Evolutionary conservation across 2,329 filamentous ascomycete genomes (phyloP), one percentile per base, ranked within the genome.

Genomic region (Lomentospora prolificans): DNA sequence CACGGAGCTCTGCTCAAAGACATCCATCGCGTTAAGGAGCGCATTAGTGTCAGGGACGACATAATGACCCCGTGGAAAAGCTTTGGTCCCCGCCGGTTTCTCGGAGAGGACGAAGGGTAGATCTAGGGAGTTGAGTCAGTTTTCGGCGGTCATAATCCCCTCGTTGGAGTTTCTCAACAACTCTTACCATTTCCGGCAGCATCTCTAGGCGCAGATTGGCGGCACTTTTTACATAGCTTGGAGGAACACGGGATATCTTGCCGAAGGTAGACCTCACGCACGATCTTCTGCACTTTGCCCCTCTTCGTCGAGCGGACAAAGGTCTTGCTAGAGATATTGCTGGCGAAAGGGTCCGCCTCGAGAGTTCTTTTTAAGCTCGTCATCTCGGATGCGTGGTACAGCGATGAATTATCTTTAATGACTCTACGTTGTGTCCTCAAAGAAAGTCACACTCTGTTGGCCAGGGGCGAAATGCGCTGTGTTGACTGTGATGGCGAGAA

Each of bases 201-300:
- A 74, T 94, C 89, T 60, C 82, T 78, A 1, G 90, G 91, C 2
- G 90, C 89, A 61, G 75, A 81, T 50, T 83, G 77, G 48, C 88
- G 77, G 69, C 94, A 99, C 65, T 72, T 73, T 59, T 80, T 79
- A 75, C 94, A 99, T 48, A 99, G 76, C 70, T 86, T 87, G 25
- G 92, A 97, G 31, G 92, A 96, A 75, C 94, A 99, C 52, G 94
- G 92, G 66, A 99, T 97, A 69, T 99, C 94, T 73, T 92, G 89
- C 70, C 94, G 84, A 59, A 99, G 79, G 72, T 99, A 99, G 60
- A 97, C 80, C 75, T 99, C 94, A 65, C 91, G 85, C 62, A 99
- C 94, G 66, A 99, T 95, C 78, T 99, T 99, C 71, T 97, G 94
- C 58, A 97, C 92, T 75, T 96, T 96, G 71, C 94, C 94, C 70